Evolutionary conservation across 2,329 filamentous ascomycete species (phyloP), one percentile per base, ranked within the genome.

Genomic region (Ophiocordyceps camponoti-leonardi): DNA sequence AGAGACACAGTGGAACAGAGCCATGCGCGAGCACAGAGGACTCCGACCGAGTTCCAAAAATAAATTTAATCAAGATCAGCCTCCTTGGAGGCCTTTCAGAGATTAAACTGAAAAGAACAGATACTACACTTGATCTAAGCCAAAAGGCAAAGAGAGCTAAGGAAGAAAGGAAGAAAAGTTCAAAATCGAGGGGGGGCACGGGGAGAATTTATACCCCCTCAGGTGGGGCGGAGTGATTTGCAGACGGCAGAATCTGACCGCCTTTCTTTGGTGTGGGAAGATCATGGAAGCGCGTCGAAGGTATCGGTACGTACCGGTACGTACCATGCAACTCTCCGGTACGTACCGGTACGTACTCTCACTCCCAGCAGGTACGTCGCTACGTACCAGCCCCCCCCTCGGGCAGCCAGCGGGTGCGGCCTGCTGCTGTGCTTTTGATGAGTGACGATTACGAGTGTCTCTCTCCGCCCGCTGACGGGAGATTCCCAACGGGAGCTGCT

Each of bases 31-130:
- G 62, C 62, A 60, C 61, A 65, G 61, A 54, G 61, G 61, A 62
- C 53, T 56, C 57, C 51, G 45, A 54, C 57, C 60, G 40, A 41
- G 41, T 22, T 44, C 53, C 61, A 65, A 65, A 64, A 64, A 88
- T 86, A 73, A 72, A 80, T 77, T 77, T 85, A 87, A 88, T 85
- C 80, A 77, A 70, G 71, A 73, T 75, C 76, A 71, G 71, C 69
- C 71, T 77, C 72, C 68, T 13, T 83, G 75, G 78, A 72, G 70
- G 71, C 73, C 74, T 86, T 84, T 82, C 82, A 88, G 83, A 83
- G 80, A 86, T 87, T 87, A 88, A 87, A 86, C 83, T 88, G 80
- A 86, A 83, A 86, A 87, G 83, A 88, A 87, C 82, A 86, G 81
- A 85, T 86, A 86, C 82, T 86, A 86, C 81, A 86, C 81, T 85